Evolutionary conservation across 2,329 filamentous ascomycete genomes (phyloP).

Genomic region (Diaporthe batatas): DNA sequence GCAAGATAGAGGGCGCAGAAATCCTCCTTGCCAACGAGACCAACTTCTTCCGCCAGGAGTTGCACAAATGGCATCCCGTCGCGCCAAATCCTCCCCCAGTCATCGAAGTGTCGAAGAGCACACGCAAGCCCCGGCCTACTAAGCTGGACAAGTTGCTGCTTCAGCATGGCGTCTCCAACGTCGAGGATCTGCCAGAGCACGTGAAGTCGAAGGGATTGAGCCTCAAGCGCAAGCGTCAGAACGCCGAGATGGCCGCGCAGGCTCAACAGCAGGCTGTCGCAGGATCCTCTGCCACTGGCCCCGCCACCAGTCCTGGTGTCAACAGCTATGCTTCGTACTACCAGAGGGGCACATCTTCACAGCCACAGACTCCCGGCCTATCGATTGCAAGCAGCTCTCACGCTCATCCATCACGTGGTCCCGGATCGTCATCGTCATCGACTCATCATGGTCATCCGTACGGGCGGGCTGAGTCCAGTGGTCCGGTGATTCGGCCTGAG

Average conservation of each 20-base stretch:
- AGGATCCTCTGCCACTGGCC: slow-evolving; percentile 42
- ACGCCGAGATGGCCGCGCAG: slow-evolving; percentile 64
- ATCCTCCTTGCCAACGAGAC: slow-evolving; percentile 92
- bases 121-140: slow-evolving; percentile 93
- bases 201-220: slow-evolving; percentile 83
- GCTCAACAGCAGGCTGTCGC: slow-evolving; percentile 42
- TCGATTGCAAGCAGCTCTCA: slow-evolving; percentile 50
- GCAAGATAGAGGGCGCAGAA: slow-evolving; percentile 97
- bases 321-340: slow-evolving; percentile 51
- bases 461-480: slow-evolving; percentile 43
- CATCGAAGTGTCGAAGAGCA: slow-evolving; percentile 88
- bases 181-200: slow-evolving; percentile 88
- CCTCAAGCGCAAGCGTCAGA: slow-evolving; percentile 78
- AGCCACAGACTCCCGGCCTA: slow-evolving; percentile 55
- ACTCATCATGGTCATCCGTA: slow-evolving; percentile 51
- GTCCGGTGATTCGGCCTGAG: slow-evolving; percentile 50
- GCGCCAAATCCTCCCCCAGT: slow-evolving; percentile 88
- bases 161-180: slow-evolving; percentile 88
- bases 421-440: slow-evolving; percentile 52
- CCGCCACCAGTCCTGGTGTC: slow-evolving; percentile 54
- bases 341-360: slow-evolving; percentile 51
- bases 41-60: slow-evolving; percentile 96
- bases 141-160: slow-evolving; percentile 96
- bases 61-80: slow-evolving; percentile 95
- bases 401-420: slow-evolving; percentile 51